Conservation (phyloP, 2,329 filamentous ascomycete genomes). For the Dactylonectria macrodidyma region DNA sequence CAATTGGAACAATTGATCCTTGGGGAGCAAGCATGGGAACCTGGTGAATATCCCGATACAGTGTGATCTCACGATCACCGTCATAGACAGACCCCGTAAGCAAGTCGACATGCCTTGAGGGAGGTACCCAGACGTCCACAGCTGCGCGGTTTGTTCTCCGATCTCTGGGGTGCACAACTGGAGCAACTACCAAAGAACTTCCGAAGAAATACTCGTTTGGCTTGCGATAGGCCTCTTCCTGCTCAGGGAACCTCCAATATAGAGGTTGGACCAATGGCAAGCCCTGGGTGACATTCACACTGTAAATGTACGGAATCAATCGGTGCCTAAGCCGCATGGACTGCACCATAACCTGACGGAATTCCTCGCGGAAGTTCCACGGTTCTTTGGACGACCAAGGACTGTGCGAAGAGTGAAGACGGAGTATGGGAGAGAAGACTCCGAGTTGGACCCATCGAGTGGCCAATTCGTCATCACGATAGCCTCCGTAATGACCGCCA, state of each 20-base stretch:
- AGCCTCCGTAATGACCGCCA: conserved; percentile 72
- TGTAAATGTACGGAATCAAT: conserved; percentile 73
- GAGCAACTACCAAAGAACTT: conserved; percentile 67
- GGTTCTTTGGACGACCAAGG: conserved; percentile 74
- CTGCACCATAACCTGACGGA: conserved; percentile 61
- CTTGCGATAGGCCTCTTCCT: conserved; percentile 67
- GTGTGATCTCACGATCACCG: conserved; percentile 65
- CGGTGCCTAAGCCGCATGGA: conserved; percentile 70
- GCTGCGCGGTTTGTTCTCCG: conserved; percentile 61
- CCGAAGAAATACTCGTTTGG: conserved; percentile 75
- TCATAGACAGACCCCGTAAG: conserved; percentile 72
- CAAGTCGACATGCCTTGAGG: conserved; percentile 68
- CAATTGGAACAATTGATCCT: conserved; percentile 72
- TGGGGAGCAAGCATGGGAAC: conserved; percentile 69
- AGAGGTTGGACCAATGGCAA: conserved; percentile 72
- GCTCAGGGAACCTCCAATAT: conserved; percentile 72
- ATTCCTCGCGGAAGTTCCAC: conserved; percentile 68
- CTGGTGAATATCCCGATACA: conserved; percentile 65
- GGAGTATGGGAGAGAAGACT: conserved; percentile 72
- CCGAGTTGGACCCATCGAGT: conserved; percentile 75
- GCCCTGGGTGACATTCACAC: conserved; percentile 65
- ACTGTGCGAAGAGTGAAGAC: conserved; percentile 72
- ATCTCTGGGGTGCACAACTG: conserved; percentile 68
- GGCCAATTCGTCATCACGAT: conserved; percentile 70
- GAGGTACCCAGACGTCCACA: conserved; percentile 71